Conservation (phyloP, 169 alveolate species). For the Theileria parva region DNA sequence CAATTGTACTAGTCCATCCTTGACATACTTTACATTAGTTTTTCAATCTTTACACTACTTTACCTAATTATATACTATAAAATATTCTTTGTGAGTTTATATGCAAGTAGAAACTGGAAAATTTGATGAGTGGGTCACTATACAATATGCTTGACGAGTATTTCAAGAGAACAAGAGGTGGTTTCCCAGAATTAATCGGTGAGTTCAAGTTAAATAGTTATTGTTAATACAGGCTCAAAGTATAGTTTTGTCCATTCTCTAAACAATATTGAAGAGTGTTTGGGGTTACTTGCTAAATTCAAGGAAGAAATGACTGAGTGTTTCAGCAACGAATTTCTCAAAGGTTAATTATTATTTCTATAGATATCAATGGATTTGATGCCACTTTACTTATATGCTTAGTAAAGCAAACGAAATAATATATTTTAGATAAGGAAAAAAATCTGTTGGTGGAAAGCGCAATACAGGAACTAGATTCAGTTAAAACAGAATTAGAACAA, state of each 20-base stretch:
- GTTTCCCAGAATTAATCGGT: slow-evolving; percentile 42
- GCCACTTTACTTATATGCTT: neutral
- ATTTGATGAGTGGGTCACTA: slow-evolving; percentile 19
- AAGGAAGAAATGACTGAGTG: slow-evolving; percentile 46
- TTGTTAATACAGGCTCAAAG: slow-evolving; percentile 9
- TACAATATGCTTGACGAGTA: slow-evolving; percentile 52
- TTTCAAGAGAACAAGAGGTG: slow-evolving; percentile 18
- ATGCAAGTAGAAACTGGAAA: slow-evolving; percentile 35
- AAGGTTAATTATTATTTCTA: neutral
- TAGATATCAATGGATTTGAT: neutral
- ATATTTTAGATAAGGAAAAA: neutral
- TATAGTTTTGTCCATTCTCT: slow-evolving; percentile 60
- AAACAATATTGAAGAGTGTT: slow-evolving; percentile 62
- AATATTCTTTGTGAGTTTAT: neutral
- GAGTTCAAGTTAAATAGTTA: neutral
- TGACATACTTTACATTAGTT: too few species aligned
- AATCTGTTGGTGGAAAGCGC: slow-evolving; percentile 55
- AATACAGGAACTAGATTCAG: slow-evolving; percentile 46
- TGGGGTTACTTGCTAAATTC: slow-evolving; percentile 44
- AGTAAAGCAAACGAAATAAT: neutral
- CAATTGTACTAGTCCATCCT: neutral
- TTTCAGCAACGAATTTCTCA: slow-evolving; percentile 32
- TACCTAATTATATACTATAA: neutral
- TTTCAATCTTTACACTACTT: too few species aligned
- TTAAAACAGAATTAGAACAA: slow-evolving; percentile 32